phyloP scores from a whole-genome alignment of 2,329 filamentous ascomycete genomes.

The Fusarium sp. region DNA sequence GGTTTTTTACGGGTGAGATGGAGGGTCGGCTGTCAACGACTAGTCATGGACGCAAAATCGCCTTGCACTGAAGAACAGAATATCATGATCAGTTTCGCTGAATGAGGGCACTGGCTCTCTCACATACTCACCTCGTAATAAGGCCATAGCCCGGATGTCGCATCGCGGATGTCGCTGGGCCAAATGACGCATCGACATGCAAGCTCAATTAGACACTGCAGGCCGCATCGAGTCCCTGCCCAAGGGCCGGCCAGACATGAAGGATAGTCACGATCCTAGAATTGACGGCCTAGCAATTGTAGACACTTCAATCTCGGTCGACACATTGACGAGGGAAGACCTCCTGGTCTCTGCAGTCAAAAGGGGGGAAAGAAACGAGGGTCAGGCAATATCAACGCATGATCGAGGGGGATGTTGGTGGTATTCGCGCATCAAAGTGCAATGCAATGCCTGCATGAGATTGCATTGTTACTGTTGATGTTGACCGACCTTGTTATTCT shows the following conservation, averaged over 20 bases:
- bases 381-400: not conserved
- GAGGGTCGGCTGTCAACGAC: not conserved
- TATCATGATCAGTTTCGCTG: not conserved
- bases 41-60: not conserved
- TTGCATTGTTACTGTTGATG: slow-evolving; percentile 1
- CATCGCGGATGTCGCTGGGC: not conserved
- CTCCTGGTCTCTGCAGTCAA: not conserved
- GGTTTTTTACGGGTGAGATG: not conserved
- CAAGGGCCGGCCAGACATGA: not conserved
- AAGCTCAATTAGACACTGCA: not conserved
- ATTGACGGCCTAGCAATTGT: not conserved
- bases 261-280: not conserved
- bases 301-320: not conserved
- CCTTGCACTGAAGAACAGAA: not conserved
- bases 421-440: not conserved
- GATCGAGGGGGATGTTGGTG: not conserved
- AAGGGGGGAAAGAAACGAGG: not conserved
- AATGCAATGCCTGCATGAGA: not conserved
- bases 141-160: not conserved
- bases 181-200: not conserved
- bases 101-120: not conserved
- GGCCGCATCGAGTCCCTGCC: not conserved
- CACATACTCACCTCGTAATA: not conserved
- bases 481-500: slow-evolving; percentile 24
- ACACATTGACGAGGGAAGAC: not conserved